Base-by-base conservation (phyloP, 176 grass and related monocot species). In the Raddia distichophylla region DNA sequence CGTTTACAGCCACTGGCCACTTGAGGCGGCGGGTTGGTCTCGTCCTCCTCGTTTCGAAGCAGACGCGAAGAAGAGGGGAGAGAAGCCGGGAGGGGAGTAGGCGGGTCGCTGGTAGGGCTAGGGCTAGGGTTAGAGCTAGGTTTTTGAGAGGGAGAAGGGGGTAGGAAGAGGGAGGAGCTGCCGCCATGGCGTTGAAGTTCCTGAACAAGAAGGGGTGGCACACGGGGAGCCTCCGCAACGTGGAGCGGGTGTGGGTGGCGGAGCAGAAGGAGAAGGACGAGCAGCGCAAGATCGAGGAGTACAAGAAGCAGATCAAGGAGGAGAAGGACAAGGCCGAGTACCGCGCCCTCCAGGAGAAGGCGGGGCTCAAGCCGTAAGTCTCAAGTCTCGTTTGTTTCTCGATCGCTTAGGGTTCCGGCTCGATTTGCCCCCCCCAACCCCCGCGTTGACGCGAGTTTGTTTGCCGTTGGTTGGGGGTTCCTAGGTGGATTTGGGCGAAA, bases 181-280 rank as follows among this genome's bases (percentile, higher is more conserved):
- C 51, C 63, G 48, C 77, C 77, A 95, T 99, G 96, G 93, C 88
- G 82, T 82, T 99, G 79, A 99, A 95, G 60, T 99, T 99, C 48
- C 64, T 99, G 67, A 99, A 99, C 89, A 99, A 99, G 93, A 99
- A 99, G 89, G 96, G 96, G 74, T 99, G 96, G 96, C 96, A 99
- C 85, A 95, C 93, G 85, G 96, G 96, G 55, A 95, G 93, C 81
- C 90, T 99, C 46, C 85, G 90, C 54, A 99, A 99, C 82, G 87
- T 99, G 60, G 96, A 99, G 88, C 91, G 86, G 58, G 96, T 99
- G 76, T 99, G 96, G 96, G 91, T 95, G 85, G 96, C 96, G 35
- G 96, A 99, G 91, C 93, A 95, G 87, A 93, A 94, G 87, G 90
- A 99, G 76, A 91, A 93, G 79, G 93, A 85, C 9, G 91, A 99